phyloP scores from a whole-genome alignment of 2,329 filamentous ascomycete species.

The Akanthomyces dipterigenus region DNA sequence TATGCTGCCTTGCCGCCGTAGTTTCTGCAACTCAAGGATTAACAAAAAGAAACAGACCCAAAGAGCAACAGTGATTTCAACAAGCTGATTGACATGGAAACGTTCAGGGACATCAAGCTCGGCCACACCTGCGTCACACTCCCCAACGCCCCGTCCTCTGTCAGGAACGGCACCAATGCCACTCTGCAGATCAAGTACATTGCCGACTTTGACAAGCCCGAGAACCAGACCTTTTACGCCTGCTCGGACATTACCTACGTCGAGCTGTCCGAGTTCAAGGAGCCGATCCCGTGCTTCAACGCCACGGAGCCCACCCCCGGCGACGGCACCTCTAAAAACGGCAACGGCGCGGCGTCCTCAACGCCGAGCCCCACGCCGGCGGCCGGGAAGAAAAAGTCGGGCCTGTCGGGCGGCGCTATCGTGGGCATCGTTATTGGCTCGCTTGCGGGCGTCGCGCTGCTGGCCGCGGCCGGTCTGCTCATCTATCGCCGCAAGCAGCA shows the following conservation, averaged over 20 bases:
- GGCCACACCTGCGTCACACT: conserved; percentile 41
- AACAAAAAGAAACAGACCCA: conserved; percentile 26
- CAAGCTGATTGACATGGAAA: conserved; percentile 28
- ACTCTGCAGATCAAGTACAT: conserved; percentile 44
- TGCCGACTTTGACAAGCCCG: conserved; percentile 35
- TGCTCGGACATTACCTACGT: conserved; percentile 43
- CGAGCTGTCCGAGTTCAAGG: conserved; percentile 26
- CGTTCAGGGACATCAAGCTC: conserved; percentile 32
- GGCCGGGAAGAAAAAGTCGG: conserved; percentile 20
- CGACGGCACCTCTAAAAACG: conserved; percentile 14
- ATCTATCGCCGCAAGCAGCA: conserved; percentile 35
- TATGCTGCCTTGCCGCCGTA: conserved; percentile 20
- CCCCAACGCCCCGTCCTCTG: conserved; percentile 25
- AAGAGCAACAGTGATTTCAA: conserved; percentile 33
- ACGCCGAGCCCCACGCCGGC: background rate
- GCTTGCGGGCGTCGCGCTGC: conserved; percentile 52
- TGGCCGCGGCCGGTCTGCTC: conserved; percentile 54
- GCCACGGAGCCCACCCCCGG: conserved; percentile 26
- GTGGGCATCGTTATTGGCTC: conserved; percentile 69
- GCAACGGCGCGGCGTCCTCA: conserved; percentile 10
- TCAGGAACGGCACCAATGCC: conserved; percentile 36
- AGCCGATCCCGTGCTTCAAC: conserved; percentile 37
- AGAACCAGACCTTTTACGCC: conserved; percentile 41
- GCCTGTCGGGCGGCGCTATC: conserved; percentile 61
- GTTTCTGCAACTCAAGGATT: background rate